phyloP scores from a whole-genome alignment of 2,329 filamentous ascomycete genomes.

The Coleophoma eucalyptorum region DNA sequence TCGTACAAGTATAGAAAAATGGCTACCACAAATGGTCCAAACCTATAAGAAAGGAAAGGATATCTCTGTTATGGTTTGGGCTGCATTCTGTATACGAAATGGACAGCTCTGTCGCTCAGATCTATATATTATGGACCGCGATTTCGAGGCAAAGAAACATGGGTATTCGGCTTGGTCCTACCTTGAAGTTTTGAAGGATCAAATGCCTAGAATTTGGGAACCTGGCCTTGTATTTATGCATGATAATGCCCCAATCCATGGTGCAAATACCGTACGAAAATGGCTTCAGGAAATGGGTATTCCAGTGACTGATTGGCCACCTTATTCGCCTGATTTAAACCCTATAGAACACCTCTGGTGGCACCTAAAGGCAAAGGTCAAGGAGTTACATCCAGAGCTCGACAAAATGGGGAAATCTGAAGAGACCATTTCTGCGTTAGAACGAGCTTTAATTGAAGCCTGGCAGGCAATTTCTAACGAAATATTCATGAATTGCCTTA shows the following conservation, averaged over 20 bases:
- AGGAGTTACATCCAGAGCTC: slow-evolving; percentile 4
- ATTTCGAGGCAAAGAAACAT: slow-evolving; percentile 1
- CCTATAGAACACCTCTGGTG: slow-evolving; percentile 17
- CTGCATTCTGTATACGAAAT: not conserved
- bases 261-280: slow-evolving; percentile 1
- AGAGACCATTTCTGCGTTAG: slow-evolving; percentile 3
- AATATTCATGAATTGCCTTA: slow-evolving; percentile 7
- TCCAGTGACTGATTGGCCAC: slow-evolving; percentile 10
- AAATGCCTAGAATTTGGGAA: not conserved
- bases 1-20: not conserved
- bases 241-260: slow-evolving; percentile 15
- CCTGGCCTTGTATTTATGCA: slow-evolving; percentile 10
- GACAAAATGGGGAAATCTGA: not conserved
- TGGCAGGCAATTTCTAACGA: slow-evolving; percentile 5
- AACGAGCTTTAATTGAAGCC: slow-evolving; percentile 4
- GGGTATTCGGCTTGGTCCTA: not conserved
- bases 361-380: slow-evolving; percentile 11
- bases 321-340: slow-evolving; percentile 18
- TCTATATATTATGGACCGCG: slow-evolving; percentile 1
- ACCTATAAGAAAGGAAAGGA: slow-evolving; percentile 3
- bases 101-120: not conserved
- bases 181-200: slow-evolving; percentile 1
- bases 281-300: slow-evolving; percentile 11
- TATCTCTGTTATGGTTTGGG: slow-evolving; percentile 3
- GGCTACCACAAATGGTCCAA: not conserved